These are phyloP conservation scores for Mortierella sp. DNA, from an alignment of 371 early-diverging fungal genomes.

Conservation along the genomic window DNA sequence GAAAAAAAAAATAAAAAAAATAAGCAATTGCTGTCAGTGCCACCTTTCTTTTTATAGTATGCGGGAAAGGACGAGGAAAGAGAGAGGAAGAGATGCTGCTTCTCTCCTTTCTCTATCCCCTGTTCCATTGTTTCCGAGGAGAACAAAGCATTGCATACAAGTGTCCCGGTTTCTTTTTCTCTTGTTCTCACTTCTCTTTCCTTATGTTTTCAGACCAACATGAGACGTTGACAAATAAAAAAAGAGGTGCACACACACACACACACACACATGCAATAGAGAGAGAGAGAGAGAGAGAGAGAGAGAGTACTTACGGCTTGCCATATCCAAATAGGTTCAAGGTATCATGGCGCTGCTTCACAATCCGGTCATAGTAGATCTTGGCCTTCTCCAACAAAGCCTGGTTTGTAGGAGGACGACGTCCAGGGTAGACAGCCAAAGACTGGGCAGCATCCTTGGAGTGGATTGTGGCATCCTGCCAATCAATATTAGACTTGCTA, in stretches of 20 bases:
- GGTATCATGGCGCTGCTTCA: conserved; percentile 21
- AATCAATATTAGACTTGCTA: conserved; percentile 4
- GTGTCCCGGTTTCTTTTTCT: not conserved
- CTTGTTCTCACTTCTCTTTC: not conserved
- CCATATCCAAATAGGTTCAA: conserved; percentile 12
- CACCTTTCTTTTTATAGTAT: too few relatives aligned
- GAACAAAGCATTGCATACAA: too few relatives aligned
- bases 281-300: too few relatives aligned
- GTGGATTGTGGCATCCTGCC: conserved; percentile 29
- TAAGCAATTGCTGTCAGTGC: too few relatives aligned
- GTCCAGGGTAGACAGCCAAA: conserved; percentile 24
- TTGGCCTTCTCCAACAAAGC: conserved; percentile 35
- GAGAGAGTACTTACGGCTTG: conserved; percentile 17
- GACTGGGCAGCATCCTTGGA: conserved; percentile 11
- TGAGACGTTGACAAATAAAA: not conserved
- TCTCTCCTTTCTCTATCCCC: too few relatives aligned
- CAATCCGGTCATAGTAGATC: conserved; percentile 28
- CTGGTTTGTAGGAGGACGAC: conserved; percentile 31
- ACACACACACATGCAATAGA: too few relatives aligned
- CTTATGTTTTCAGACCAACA: too few relatives aligned
- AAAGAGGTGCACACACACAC: too few relatives aligned
- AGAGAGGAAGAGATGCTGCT: too few relatives aligned
- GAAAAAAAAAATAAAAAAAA: not conserved
- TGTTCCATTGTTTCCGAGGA: too few relatives aligned
- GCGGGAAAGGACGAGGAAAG: too few relatives aligned